phyloP scores from a whole-genome alignment of 208 protist genomes.

The Trypanosoma scelopori region DNA sequence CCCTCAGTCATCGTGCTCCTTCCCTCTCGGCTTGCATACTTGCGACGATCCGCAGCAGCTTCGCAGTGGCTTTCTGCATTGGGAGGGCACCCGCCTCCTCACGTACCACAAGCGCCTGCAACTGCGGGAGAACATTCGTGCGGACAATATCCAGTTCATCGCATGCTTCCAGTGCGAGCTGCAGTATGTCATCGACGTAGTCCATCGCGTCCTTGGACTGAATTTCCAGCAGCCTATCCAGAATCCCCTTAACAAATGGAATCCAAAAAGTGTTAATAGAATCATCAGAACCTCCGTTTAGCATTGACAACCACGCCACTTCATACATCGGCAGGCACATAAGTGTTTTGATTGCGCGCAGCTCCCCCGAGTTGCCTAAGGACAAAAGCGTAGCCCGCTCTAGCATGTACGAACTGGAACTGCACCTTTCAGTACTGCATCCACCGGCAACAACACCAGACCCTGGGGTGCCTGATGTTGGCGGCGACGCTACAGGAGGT shows the following conservation, averaged over 20 bases:
- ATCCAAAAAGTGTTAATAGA: conserved; percentile 52
- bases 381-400: conserved; percentile 53
- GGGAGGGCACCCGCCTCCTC: conserved; percentile 18
- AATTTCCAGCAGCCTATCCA: conserved; percentile 28
- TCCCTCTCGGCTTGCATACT: background rate
- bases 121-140: conserved; percentile 33
- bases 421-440: conserved; percentile 5
- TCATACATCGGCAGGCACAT: conserved; percentile 56
- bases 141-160: conserved; percentile 49
- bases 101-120: conserved; percentile 26
- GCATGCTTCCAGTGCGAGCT: conserved; percentile 60
- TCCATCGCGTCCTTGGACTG: background rate
- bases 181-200: conserved; percentile 32
- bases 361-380: conserved; percentile 45
- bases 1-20: too few species aligned
- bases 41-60: conserved; percentile 36
- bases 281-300: conserved; percentile 28
- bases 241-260: conserved; percentile 46
- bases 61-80: conserved; percentile 44
- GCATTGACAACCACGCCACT: conserved; percentile 34
- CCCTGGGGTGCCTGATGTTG: background rate
- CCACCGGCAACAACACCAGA: conserved; percentile 7
- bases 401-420: conserved; percentile 18
- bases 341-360: conserved; percentile 49
- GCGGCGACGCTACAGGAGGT: conserved; percentile 13